Base-by-base conservation (phyloP, 2,329 filamentous ascomycete species). In the Catunica adiposa region DNA sequence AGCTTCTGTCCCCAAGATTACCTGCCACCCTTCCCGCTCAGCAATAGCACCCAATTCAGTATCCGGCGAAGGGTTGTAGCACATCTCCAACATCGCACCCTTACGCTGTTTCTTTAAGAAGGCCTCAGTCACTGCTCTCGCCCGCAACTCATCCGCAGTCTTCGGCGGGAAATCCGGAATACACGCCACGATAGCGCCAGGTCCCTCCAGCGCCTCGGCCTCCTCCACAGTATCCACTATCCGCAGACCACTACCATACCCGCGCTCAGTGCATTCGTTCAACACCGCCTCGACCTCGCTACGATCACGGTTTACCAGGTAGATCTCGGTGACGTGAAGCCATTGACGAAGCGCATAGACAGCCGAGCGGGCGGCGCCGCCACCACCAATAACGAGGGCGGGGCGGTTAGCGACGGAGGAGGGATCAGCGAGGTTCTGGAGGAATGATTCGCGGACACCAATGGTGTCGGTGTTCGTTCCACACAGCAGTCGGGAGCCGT, bases 401-500 rank as follows among this genome's bases (percentile, higher is more conserved):
- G 85, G 83, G 31, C 76, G 74, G 59, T 73, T 72, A 26, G 23
- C n/a, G 63, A 79, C 79, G 47, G 70, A 65, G 7, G 72, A 70
- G 14, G 75, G 68, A 53, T 70, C 63, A 4, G 67, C 50, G 9
- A 75, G 65, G 62, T 81, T 83, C 61, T 76, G 74, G 51, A 74
- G 67, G 62, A 90, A 84, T 3, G 83, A 78, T 64, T 89, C 84
- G 22, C 84, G 76, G 59, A 90, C 82, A 29, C 86, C 86, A 56
- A 88, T 75, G 58, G 84, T 84, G 67, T 92, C 86, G 3, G 86
- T 90, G 70, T 92, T 90, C 46, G 85, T 84, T 54, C 86, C 86
- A 66, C 83, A 80, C 61, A 79, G 79, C 48, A 75, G 63, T 17
- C 74, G 70, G 34, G 68, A 68, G 53, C 76, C 73, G 50, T 71